Base-by-base conservation (phyloP, 2,329 filamentous ascomycete genomes). In the Colletotrichum sojae region DNA sequence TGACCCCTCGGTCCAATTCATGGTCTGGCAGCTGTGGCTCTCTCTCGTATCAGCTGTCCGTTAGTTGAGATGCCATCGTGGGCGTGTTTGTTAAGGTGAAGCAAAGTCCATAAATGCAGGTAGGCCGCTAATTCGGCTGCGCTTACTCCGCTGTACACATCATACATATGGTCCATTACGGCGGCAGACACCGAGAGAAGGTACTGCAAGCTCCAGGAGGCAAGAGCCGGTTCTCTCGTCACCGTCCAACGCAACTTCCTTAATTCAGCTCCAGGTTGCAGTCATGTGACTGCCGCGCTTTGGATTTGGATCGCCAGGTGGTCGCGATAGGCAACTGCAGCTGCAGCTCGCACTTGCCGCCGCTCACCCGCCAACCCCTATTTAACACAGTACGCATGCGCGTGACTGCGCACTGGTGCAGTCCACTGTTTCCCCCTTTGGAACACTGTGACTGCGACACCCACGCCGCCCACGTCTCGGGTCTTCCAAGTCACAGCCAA, bases 1-100 rank as follows among this genome's bases (percentile, higher is more conserved):
- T 40, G 75, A 70, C 10, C 80, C 79, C 69, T 80, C 79, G 2
- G 78, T 83, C 81, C 82, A 83, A 71, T 84, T 84, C 82, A 84
- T 84, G 49, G 39, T 16, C 31, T n/a, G 15, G 20, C 25, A 36
- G 31, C 31, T 36, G 31, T 12, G 31, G 31, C 8, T 10, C 9
- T 36, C 10, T 10, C 31, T 36, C 8, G 31, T 36, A 36, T 12
- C 9, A 6, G 43, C 8, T 51, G 25, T 43, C 12, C 16, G 1
- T 6, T 22, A 22, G 16, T 46, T 20, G 25, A n/a, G 10, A 16
- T 3, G 16, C 6, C 25, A 51, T 51, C n/a, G 46, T 20, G 40
- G 25, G 31, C 27, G 31, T 13, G n/a, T 36, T 27, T 45, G 12
- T 6, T 10, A 9, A 27, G 16, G 20, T 16, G 20, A 31, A 22